Evolutionary conservation across 2,329 filamentous ascomycete genomes (phyloP).

Genomic region (Keithomyces neogunnii): DNA sequence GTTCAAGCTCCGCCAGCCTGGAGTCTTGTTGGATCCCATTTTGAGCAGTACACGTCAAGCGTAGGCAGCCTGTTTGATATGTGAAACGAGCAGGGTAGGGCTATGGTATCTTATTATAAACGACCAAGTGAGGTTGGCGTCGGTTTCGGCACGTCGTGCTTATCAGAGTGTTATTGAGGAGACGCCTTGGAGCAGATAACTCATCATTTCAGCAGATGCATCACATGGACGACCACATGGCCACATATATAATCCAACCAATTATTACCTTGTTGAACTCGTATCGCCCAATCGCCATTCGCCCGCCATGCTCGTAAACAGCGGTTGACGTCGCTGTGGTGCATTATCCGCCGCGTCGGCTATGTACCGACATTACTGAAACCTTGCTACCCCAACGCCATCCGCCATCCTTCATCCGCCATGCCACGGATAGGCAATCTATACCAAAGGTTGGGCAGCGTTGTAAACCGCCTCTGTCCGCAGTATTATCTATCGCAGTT

Average conservation of each 20-base stretch:
- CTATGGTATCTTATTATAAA: too few relatives aligned
- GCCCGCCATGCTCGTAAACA: too few relatives aligned
- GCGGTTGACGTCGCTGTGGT: neutral
- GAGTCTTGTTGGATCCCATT: conserved; percentile 17
- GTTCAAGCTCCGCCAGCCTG: conserved; percentile 35
- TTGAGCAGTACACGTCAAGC: neutral
- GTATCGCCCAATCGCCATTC: too few relatives aligned
- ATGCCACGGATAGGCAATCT: too few relatives aligned
- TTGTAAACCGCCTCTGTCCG: neutral
- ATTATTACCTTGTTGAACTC: neutral
- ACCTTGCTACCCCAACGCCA: neutral
- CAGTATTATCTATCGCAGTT: neutral
- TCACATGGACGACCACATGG: neutral
- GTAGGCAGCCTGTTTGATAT: too few relatives aligned
- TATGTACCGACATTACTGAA: neutral
- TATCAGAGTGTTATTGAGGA: neutral
- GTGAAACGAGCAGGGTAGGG: too few relatives aligned
- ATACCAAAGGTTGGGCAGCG: neutral
- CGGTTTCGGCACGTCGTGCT: too few relatives aligned
- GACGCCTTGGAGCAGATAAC: neutral
- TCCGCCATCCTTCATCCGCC: neutral
- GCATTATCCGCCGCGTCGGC: conserved; percentile 2
- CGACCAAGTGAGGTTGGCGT: too few relatives aligned
- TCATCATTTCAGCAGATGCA: neutral
- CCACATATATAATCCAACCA: neutral